Evolutionary conservation across 306 rosid species (phyloP), one percentile per base, ranked within the genome.

Genomic region (Leucaena leucocephala): DNA sequence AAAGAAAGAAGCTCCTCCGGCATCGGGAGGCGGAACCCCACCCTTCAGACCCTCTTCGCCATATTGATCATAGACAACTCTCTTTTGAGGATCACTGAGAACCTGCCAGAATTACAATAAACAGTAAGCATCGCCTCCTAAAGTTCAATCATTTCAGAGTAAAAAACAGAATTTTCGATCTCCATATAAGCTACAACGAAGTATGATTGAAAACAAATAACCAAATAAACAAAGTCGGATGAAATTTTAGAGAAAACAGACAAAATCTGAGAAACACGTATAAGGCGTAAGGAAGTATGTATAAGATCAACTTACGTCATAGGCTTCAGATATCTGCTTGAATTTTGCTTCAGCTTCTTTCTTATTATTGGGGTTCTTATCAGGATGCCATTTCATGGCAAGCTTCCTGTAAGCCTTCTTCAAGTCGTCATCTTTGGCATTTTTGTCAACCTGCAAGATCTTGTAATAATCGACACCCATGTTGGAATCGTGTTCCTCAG

Each of bases 301-400:
- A 21, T 36, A 55, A 42, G 11, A 67, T 17, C 0, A 55, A 10
- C 48, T 40, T 78, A 89, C 92, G 71, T 89, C 93, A 3, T 89
- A 89, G 36, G 96, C 96, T 78, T 91, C 93, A 1, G 91, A 86
- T 75, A 91, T 86, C 75, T 89, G 88, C 82, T 91, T 91, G 63
- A 91, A 91, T 80, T 86, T 87, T 39, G 91, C 89, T 76, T 91
- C 96, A 2, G 96, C 96, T 46, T 87, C 93, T 78, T 89, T 87
- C 45, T 89, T 89, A 72, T 87, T 86, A 77, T 58, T 84, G 17
- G 91, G 90, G 61, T 91, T 89, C 82, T 91, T 91, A 21, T 91
- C 96, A n/a, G 93, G 96, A 52, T 91, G 96, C 93, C 93, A 91
- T 63, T 86, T 87, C 93, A 91, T 89, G 43, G 92, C 93, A 38